phyloP scores from a whole-genome alignment of 2,329 filamentous ascomycete species.

The Paracoccidioides brasiliensis region DNA sequence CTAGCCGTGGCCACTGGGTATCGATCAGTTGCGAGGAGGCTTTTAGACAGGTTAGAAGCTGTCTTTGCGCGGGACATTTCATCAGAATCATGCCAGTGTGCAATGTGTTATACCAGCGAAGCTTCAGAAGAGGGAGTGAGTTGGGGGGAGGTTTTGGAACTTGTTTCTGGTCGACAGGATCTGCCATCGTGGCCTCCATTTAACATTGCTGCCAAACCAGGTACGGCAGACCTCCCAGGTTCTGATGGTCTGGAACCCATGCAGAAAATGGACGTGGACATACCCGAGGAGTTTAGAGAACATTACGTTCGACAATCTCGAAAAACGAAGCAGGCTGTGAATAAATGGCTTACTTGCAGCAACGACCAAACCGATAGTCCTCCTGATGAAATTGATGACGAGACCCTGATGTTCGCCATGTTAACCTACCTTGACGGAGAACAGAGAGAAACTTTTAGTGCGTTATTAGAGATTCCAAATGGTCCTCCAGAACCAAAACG shows the following conservation, averaged over 20 bases:
- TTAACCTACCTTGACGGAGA: conserved; percentile 68
- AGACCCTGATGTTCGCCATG: conserved; percentile 87
- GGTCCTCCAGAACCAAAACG: conserved; percentile 46
- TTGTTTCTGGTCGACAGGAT: conserved; percentile 77
- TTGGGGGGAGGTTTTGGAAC: conserved; percentile 91
- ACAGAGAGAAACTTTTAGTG: conserved; percentile 69
- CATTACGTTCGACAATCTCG: conserved; percentile 86
- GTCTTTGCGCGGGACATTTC: conserved; percentile 91
- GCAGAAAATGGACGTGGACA: conserved; percentile 82
- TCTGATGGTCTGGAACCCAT: conserved; percentile 42
- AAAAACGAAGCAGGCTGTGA: conserved; percentile 82
- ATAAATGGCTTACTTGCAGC: conserved; percentile 76
- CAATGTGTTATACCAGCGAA: conserved; percentile 64
- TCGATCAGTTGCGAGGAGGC: conserved; percentile 75
- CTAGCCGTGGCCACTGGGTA: conserved; percentile 92
- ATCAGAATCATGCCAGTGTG: conserved; percentile 67
- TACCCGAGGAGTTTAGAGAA: conserved; percentile 83
- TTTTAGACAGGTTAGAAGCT: conserved; percentile 82
- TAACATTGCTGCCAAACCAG: conserved; percentile 49
- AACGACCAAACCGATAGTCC: conserved; percentile 59
- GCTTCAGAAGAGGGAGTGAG: conserved; percentile 55
- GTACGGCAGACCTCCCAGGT: conserved; percentile 43
- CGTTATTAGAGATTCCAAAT: conserved; percentile 52
- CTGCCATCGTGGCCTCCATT: conserved; percentile 84
- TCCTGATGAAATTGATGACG: conserved; percentile 82